Conservation (phyloP, 1,284 basidiomycete species). For the Apiotrichum brassicae region DNA sequence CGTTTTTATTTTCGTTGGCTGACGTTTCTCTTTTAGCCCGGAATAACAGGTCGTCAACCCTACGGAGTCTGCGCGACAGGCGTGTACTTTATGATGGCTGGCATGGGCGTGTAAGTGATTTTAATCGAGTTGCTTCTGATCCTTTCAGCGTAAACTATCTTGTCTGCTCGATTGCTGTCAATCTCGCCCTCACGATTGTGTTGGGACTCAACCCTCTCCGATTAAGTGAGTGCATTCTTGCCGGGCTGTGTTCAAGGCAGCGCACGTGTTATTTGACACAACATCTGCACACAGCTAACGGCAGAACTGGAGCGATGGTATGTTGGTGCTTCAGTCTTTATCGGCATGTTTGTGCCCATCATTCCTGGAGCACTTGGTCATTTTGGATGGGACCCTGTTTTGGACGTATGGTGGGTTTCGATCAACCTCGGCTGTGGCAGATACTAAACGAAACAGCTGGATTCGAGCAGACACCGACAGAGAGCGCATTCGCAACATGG, state of each 20-base stretch:
- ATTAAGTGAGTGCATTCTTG: background rate
- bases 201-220: constrained; percentile 4
- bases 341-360: constrained; percentile 20
- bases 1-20: too few relatives aligned
- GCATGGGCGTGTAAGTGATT: constrained; percentile 5
- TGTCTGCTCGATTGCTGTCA: constrained; percentile 13
- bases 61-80: background rate
- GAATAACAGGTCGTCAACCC: background rate
- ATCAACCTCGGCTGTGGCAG: background rate
- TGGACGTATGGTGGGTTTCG: constrained; percentile 12
- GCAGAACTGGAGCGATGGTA: constrained; percentile 19
- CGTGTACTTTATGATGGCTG: constrained; percentile 7
- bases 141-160: constrained; percentile 12
- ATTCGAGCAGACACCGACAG: constrained; percentile 6
- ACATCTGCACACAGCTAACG: background rate
- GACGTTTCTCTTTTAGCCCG: background rate
- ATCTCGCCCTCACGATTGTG: constrained; percentile 8
- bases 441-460: too few relatives aligned
- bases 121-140: too few relatives aligned
- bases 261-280: too few relatives aligned
- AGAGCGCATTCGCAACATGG: constrained; percentile 11
- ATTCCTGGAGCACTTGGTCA: constrained; percentile 21
- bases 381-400: constrained; percentile 19
- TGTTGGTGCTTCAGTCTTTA: constrained; percentile 10
- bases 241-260: too few relatives aligned